Evolutionary conservation across 768 basidiomycete genomes (phyloP), one percentile per base, ranked within the genome.

Genomic region (Piloderma croceum): DNA sequence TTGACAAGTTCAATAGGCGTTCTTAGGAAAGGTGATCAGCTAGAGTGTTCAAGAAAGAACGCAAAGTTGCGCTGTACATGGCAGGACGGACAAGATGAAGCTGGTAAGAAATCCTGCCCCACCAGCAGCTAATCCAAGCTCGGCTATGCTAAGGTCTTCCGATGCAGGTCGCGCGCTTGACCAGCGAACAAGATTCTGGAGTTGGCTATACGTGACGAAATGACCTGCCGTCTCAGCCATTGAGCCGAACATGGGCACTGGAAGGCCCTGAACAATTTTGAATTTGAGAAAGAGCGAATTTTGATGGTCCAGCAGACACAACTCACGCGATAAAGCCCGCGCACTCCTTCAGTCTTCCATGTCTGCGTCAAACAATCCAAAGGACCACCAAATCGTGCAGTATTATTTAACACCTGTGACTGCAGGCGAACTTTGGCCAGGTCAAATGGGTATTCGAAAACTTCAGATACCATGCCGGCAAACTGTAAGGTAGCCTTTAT

Each of bases 1-100:
- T 98, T 96, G 43, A 97, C 78, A 36, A 96, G 81, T 53, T 96
- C 93, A 42, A 97, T 83, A 2, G 93, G 93, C 0, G 92, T 96
- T 21, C 89, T 90, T 52, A 23, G 19, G 34, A 29, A 17, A 23
- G 32, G 34, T 46, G 15, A 39, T 15, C 44, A 40, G 32, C 13
- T 17, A 27, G 39, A 29, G 9, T 29, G 27, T 29, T 15, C 38
- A 21, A 35, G 27, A 12, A 34, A 22, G 21, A 24, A 33, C 37
- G 20, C 18, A 35, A 31, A 9, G n/a, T 29, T 40, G 19, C 27
- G 20, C 20, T 27, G 17, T 24, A 38, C 25, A 31, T 35, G 10
- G 32, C 39, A 36, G 20, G 6, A 74, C 85, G 41, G 49, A 90
- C 87, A 98, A 65, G 38, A 92, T 72, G 60, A 93, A 91, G 52